phyloP scores from a whole-genome alignment of 208 protist species.

The Leishmania turanica region DNA sequence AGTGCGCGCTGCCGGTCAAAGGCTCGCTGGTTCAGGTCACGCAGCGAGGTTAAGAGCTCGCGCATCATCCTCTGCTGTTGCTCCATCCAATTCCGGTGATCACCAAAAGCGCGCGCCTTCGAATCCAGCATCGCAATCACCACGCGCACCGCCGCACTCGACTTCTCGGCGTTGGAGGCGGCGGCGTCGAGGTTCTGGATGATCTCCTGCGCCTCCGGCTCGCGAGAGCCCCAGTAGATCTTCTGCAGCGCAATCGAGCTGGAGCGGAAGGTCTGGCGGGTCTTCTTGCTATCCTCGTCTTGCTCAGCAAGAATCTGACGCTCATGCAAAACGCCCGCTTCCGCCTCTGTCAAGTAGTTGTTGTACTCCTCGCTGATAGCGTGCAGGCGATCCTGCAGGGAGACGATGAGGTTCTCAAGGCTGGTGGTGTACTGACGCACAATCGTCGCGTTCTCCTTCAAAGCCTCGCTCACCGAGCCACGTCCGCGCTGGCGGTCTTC shows the following conservation, averaged over 20 bases:
- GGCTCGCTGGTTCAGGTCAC: slow-evolving; percentile 56
- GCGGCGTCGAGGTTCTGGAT: slow-evolving; percentile 62
- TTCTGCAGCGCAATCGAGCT: slow-evolving; percentile 56
- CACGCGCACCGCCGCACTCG: slow-evolving; percentile 57
- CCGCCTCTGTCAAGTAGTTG: slow-evolving; percentile 45
- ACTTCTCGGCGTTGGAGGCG: slow-evolving; percentile 55
- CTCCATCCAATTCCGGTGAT: slow-evolving; percentile 77
- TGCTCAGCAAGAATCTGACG: slow-evolving; percentile 54
- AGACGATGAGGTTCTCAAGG: slow-evolving; percentile 68
- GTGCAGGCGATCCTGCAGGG: slow-evolving; percentile 62
- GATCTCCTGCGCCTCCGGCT: slow-evolving; percentile 51
- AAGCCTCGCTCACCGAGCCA: slow-evolving; percentile 28
- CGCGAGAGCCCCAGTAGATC: slow-evolving; percentile 66
- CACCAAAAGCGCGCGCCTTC: slow-evolving; percentile 41
- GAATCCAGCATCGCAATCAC: slow-evolving; percentile 62
- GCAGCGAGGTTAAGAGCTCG: slow-evolving; percentile 61
- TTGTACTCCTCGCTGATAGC: slow-evolving; percentile 66
- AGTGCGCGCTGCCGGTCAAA: slow-evolving; percentile 61
- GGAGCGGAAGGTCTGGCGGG: slow-evolving; percentile 61
- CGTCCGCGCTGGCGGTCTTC: slow-evolving; percentile 36
- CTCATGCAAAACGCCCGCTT: slow-evolving; percentile 53
- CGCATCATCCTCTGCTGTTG: slow-evolving; percentile 62
- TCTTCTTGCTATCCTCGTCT: slow-evolving; percentile 54
- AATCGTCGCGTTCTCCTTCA: slow-evolving; percentile 77
- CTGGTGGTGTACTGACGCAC: slow-evolving; percentile 77